Evolutionary conservation across 2,329 filamentous ascomycete species (phyloP).

Genomic region (Cladorrhinum sp.): DNA sequence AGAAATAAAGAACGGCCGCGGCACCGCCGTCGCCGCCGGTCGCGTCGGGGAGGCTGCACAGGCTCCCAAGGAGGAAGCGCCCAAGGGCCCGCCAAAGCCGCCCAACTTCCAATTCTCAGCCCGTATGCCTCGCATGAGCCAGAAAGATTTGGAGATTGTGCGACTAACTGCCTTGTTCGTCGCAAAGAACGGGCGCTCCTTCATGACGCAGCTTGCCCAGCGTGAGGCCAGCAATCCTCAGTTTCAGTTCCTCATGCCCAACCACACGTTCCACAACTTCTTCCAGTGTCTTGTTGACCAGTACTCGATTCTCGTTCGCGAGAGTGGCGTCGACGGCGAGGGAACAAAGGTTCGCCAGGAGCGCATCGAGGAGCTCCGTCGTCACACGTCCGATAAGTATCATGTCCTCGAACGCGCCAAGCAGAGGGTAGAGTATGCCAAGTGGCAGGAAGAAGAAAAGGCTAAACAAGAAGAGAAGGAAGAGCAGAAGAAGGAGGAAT

Average conservation of each 20-base stretch:
- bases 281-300: slow-evolving; percentile 92
- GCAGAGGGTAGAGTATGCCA: slow-evolving; percentile 82
- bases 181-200: slow-evolving; percentile 86
- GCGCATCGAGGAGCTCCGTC: slow-evolving; percentile 68
- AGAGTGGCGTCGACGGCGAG: slow-evolving; percentile 63
- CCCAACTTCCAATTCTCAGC: slow-evolving; percentile 90
- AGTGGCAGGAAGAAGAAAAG: slow-evolving; percentile 80
- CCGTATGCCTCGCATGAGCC: slow-evolving; percentile 94
- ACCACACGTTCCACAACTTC: slow-evolving; percentile 94
- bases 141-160: slow-evolving; percentile 77
- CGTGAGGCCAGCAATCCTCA: slow-evolving; percentile 87
- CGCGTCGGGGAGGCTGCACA: slow-evolving; percentile 61
- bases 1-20: slow-evolving; percentile 81
- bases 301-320: slow-evolving; percentile 75
- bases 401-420: slow-evolving; percentile 76
- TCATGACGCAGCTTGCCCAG: slow-evolving; percentile 86
- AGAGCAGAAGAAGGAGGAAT: slow-evolving; percentile 70
- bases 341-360: slow-evolving; percentile 68
- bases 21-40: slow-evolving; percentile 74
- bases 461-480: slow-evolving; percentile 84
- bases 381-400: slow-evolving; percentile 75
- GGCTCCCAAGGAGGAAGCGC: slow-evolving; percentile 57
- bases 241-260: slow-evolving; percentile 92
- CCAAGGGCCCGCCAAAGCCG: slow-evolving; percentile 79
- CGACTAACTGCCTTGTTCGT: slow-evolving; percentile 84